Evolutionary conservation across 2,329 filamentous ascomycete genomes (phyloP), one percentile per base, ranked within the genome.

Genomic region (Raffaelea deltoideospora): DNA sequence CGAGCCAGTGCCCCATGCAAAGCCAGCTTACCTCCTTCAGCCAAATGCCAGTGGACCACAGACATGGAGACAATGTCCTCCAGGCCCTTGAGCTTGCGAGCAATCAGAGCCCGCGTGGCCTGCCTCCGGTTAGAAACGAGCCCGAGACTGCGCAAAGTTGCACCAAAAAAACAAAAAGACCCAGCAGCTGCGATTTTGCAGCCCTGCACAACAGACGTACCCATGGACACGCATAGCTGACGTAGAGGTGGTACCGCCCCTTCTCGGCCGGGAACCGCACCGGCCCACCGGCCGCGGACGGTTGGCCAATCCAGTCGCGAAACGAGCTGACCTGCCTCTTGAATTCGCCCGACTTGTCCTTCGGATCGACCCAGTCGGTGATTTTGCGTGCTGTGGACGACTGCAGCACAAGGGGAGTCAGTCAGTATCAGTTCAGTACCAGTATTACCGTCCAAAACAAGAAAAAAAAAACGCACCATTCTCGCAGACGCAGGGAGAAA

Each of bases 191-290:
- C n/a, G n/a, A n/a, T n/a, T n/a, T n/a, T n/a, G n/a, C n/a, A n/a
- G n/a, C n/a, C n/a, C n/a, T n/a, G n/a, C n/a, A n/a, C n/a, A n/a
- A n/a, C n/a, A n/a, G n/a, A 50, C 59, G 37, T 48, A 65, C 78
- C 87, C 87, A 95, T 4, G 87, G 87, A 58, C 87, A 95, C 7
- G 87, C 87, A 58, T 93, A 94, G 50, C 80, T 88, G 47, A 94
- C 79, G 54, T 88, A 98, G 48, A 98, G 74, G 60, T 98, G 90
- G 56, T 98, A 98, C 38, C 90, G 72, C 37, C 72, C 84, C 60
- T 83, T 84, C 60, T 96, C 88, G 1, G 85, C 72, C 5, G 85
- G 81, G 48, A 86, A 95, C 55, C 77, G 61, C 10, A 46, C 37
- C 5, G 83, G 79, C 30, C 72, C 77, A 1, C 73, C 59, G 47